These are phyloP conservation scores for Schoenoplectus tabernaemontani DNA, from an alignment of 202 grass and related monocot genomes.

Conservation along the genomic window DNA sequence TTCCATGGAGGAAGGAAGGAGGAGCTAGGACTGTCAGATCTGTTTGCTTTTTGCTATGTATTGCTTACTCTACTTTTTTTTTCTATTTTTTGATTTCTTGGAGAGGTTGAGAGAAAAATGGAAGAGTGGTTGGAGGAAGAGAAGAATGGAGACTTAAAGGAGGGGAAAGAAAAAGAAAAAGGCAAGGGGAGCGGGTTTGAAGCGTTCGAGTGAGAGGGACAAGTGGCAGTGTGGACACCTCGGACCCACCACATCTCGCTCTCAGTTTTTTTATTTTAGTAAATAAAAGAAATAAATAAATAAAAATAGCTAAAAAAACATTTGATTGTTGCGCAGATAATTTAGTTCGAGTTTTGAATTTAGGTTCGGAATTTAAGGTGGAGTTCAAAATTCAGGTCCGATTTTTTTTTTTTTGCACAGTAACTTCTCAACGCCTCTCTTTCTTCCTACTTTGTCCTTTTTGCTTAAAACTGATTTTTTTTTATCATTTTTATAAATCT, in stretches of 20 bases:
- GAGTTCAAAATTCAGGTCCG: too few species aligned
- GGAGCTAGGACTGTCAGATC: not conserved
- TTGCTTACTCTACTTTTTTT: not conserved
- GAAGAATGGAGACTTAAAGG: not conserved
- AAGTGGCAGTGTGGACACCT: conserved; percentile 11
- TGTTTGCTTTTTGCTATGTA: not conserved
- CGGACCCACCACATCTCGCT: not conserved
- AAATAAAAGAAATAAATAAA: too few species aligned
- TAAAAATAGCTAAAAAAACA: too few species aligned
- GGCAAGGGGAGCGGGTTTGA: not conserved
- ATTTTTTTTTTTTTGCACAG: too few species aligned
- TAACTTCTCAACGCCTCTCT: too few species aligned
- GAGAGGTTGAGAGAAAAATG: conserved; percentile 8
- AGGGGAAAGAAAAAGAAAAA: not conserved
- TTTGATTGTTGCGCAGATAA: too few species aligned
- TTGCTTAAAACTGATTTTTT: too few species aligned
- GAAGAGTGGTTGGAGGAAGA: not conserved
- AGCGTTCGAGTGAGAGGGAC: not conserved
- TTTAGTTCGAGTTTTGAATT: too few species aligned
- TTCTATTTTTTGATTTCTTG: not conserved
- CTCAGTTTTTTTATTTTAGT: too few species aligned
- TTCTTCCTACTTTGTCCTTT: too few species aligned
- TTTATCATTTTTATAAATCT: too few species aligned
- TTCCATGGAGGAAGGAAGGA: conserved; percentile 5
- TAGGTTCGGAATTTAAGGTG: too few species aligned